phyloP scores from a whole-genome alignment of 345 rosid genomes.

The Gynandropsis gynandra region DNA sequence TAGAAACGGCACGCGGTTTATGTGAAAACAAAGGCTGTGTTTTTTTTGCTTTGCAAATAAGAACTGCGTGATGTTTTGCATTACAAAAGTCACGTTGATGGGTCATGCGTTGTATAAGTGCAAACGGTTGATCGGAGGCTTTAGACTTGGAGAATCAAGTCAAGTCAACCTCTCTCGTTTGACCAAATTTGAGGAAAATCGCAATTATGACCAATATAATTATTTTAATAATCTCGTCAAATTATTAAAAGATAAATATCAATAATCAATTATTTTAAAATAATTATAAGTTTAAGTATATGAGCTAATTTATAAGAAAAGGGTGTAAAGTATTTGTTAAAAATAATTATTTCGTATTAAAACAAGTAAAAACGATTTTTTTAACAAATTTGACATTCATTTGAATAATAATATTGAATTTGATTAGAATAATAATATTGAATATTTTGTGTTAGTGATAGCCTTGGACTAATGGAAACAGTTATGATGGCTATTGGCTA shows the following conservation, averaged over 20 bases:
- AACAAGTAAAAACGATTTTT: no score
- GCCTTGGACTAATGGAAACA: no score
- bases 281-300: not conserved
- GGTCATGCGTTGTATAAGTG: no score
- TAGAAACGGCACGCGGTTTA: conserved; percentile 3
- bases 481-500: no score
- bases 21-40: conserved; percentile 2
- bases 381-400: no score
- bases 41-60: conserved; percentile 1
- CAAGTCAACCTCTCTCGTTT: conserved; percentile 13
- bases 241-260: not conserved
- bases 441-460: no score
- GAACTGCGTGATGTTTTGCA: conserved; percentile 15
- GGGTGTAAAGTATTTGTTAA: no score
- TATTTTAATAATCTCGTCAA: not conserved
- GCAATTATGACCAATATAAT: not conserved
- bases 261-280: not conserved
- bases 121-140: conserved; percentile 10
- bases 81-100: not conserved
- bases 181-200: conserved; percentile 2
- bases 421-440: no score
- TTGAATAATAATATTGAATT: no score
- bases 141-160: not conserved
- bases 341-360: no score
- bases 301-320: no score